Percentiles rank a stretch among this genome's conserved stretches.
Conservation (phyloP, 2,329 filamentous ascomycete genomes). For the Botrytis deweyae region DNA sequence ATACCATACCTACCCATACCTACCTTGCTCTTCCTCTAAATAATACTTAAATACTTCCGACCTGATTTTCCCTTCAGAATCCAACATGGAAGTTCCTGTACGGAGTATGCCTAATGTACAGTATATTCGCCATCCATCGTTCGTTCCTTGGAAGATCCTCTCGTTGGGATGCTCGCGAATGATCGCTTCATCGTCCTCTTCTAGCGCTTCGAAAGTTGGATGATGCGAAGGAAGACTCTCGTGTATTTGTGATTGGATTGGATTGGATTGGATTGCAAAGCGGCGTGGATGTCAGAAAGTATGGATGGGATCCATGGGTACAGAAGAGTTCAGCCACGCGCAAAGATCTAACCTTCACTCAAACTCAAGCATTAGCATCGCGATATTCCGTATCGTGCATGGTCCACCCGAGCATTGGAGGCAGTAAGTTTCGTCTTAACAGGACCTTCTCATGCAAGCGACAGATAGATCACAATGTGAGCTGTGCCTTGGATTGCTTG, state of each 20-base stretch:
- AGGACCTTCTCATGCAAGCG: background rate
- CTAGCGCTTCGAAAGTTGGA: background rate
- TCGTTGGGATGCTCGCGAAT: background rate
- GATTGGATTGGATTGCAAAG: background rate
- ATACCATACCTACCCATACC: background rate
- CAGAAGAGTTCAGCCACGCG: background rate
- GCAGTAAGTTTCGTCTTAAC: background rate
- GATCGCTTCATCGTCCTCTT: background rate
- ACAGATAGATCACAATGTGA: background rate
- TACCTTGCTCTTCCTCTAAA: background rate
- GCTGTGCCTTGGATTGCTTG: background rate
- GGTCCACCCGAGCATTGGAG: background rate
- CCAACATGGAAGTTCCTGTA: background rate
- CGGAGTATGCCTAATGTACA: too few relatives aligned
- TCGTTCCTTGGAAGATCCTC: background rate
- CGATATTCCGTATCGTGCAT: background rate
- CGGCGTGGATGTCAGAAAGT: background rate
- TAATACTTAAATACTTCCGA: background rate
- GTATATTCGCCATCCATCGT: background rate
- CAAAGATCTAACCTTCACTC: background rate
- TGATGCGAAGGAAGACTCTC: background rate
- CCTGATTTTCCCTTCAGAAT: too few relatives aligned
- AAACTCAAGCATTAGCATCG: background rate
- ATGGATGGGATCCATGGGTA: too few relatives aligned
- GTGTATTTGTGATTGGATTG: background rate